Base-by-base conservation (phyloP, 208 protist species). In the Trypanosoma scelopori region DNA sequence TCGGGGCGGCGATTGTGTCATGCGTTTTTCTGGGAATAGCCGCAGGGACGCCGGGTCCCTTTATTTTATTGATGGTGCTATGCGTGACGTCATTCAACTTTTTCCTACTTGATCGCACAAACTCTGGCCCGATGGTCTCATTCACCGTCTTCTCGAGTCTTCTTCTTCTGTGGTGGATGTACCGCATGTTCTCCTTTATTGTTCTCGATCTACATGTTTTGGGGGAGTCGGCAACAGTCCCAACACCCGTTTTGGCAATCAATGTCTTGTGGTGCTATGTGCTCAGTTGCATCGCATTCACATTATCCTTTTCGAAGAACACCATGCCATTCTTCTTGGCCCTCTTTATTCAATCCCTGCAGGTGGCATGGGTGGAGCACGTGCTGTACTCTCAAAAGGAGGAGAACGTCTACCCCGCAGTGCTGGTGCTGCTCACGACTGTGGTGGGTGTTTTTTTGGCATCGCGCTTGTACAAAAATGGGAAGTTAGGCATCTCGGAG, bases 161-260 rank as follows among this genome's bases (percentile, higher is more conserved):
- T 25, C 62, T 93, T 56, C 78, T 95, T 55, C 53, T 92, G 71
- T 95, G 87, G 87, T 95, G 86, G 85, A 93, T 95, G 83, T 89
- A 81, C 65, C 82, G 83, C 47, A 92, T 81, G 62, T 95, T 87
- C 71, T 92, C 87, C 23, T 95, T 93, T 62, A 84, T 95, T 60
- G 79, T 92, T 22, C 67, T 90, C 48, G 84, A 92, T 47, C 69
- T 95, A 41, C 81, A 86, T 64, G 87, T 95, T 57, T 78, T 93
- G 49, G 87, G 87, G 28, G 85, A 91, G 76, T 55, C 82, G 50
- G 55, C 69, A n/a, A 69, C 70, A 5, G 76, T 95, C 37, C 74
- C 86, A 25, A 92, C 81, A 32, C 74, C 86, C 47, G 63, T 83
- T 53, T 52, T 93, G 49, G 76, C 70, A 32, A 60, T 88, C 41